Base-by-base conservation (phyloP, 2,329 filamentous ascomycete genomes). In the Corynespora cassiicola region DNA sequence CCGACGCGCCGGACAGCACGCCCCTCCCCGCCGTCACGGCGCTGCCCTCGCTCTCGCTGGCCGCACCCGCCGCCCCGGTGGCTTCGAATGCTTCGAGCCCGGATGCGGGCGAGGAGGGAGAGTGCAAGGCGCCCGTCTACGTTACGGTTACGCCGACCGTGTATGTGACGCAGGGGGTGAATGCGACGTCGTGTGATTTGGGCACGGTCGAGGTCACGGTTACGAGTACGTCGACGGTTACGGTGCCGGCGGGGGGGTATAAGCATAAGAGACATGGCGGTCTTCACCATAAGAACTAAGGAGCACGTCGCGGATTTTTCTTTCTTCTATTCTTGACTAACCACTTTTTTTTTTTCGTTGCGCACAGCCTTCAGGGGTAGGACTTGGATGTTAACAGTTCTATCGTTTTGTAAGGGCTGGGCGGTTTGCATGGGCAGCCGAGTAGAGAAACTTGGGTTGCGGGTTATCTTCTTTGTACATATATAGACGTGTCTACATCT, bases 71-170 rank as follows among this genome's bases (percentile, higher is more conserved):
- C 15, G 37, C 28, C 10, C 35, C 49, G 8, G 41, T 39, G 18
- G 37, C 31, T 16, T 43, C 46, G 11, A 41, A 26, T 12, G 19
- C 39, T 21, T 32, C 47, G 2, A 24, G 39, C 5, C 21, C 21
- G 28, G 2, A 21, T 17, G 16, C 25, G 6, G 23, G 36, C 20
- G 37, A 33, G 11, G 47, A 39, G 6, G n/a, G n/a, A n/a, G 45
- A 41, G 16, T 60, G 61, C 53, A 48, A 50, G 27, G 39, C 46
- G 1, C 52, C 55, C 4, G 43, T 56, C 11, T 52, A 50, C 15
- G 44, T 65, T 5, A 63, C 59, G 4, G 42, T 60, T 36, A 63
- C 59, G 2, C 57, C 57, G 9, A 63, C 59, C 14, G 37, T 61
- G 35, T 53, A 52, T 21, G 49, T 61, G 7, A 61, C 56, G 25